Evolutionary conservation across 768 basidiomycete species (phyloP).

Genomic region (Psilocybe cyanescens): DNA sequence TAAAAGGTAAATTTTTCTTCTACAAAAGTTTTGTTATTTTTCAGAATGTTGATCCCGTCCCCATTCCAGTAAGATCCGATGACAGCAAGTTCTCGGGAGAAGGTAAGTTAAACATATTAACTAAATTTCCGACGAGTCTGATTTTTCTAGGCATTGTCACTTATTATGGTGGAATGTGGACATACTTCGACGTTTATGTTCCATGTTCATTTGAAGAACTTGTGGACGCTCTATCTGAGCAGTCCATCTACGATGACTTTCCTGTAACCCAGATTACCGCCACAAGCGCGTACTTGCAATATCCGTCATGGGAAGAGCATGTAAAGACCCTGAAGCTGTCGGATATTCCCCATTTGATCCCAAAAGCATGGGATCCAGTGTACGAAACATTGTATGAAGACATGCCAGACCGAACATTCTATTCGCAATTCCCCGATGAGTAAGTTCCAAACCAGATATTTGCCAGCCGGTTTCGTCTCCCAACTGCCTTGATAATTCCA

Average conservation of each 20-base stretch:
- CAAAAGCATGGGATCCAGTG: too few relatives aligned
- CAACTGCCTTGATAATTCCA: not conserved
- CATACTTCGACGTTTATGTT: not conserved
- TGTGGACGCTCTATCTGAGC: not conserved
- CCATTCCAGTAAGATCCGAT: not conserved
- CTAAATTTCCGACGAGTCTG: too few relatives aligned
- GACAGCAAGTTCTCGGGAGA: not conserved
- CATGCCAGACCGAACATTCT: not conserved
- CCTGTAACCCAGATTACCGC: not conserved
- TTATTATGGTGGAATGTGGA: not conserved
- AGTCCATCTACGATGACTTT: not conserved
- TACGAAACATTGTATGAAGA: not conserved
- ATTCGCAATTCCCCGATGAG: not conserved
- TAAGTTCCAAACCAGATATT: not conserved
- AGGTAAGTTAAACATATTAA: too few relatives aligned
- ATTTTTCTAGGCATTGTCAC: not conserved
- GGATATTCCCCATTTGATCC: not conserved
- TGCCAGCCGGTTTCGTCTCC: not conserved
- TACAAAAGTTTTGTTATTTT: not conserved
- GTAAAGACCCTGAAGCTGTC: not conserved
- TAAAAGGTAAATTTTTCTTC: conserved; percentile 6
- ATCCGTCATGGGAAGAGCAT: not conserved
- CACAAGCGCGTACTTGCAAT: not conserved
- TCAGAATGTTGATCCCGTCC: not conserved
- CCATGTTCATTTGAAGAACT: not conserved